Base-by-base conservation (phyloP, 768 basidiomycete genomes). In the Amanita thiersii region DNA sequence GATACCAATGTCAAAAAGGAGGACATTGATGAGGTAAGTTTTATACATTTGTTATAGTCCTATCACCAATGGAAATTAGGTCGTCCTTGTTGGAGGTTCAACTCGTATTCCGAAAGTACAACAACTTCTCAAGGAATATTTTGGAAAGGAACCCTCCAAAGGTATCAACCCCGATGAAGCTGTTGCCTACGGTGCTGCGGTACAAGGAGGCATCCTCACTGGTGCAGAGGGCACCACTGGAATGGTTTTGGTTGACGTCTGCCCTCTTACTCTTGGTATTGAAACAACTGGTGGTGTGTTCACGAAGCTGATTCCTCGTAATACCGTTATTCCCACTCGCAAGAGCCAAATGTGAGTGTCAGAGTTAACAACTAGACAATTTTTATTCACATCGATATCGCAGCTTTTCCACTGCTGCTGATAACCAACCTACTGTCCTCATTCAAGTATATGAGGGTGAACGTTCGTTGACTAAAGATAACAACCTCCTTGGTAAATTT, bases 71-170 rank as follows among this genome's bases (percentile, higher is more conserved):
- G 15, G n/a, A 4, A 25, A 2, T 20, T 4, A 81, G 84, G 71
- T 89, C 49, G 86, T 91, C 37, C 88, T 94, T 40, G 91, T 94
- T 47, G 91, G 91, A 63, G 91, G 91, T 64, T 98, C 94, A 20
- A 99, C 94, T 52, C 93, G 94, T 81, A 99, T 99, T 56, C 94
- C 94, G 64, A 96, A 96, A 73, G 91, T 99, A 50, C 93, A 97
- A 58, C 89, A 96, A 56, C 88, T 98, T 61, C 81, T 99, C 59
- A 92, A 91, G 66, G 93, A 98, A 61, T 97, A 79, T 75, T 99
- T 98, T 65, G 82, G 90, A 60, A 96, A 88, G 72, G 94, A 97
- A 62, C 92, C 92, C 40, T 93, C 93, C 48, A 93, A 91, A 75
- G 86, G 88, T 51, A 99, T 97, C 71, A 97, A 99, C 76, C 92